Percentiles rank a stretch among this genome's conserved stretches.
Evolutionary conservation across 1,139 yeast species (phyloP).

Genomic region (Taiozyma sp.): DNA sequence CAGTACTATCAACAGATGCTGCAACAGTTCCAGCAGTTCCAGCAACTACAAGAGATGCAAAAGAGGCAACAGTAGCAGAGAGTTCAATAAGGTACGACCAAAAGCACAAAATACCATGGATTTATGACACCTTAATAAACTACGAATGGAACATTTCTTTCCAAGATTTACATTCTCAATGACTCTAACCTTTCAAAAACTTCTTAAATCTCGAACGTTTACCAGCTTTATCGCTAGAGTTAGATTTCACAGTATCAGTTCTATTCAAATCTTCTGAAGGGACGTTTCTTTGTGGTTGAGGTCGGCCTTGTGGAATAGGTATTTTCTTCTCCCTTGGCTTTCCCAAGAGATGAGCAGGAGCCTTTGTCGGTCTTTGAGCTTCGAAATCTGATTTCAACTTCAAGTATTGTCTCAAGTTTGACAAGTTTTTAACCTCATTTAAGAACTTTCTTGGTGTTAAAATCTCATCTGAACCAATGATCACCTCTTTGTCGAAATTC

Average conservation of each 20-base stretch:
- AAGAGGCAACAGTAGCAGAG: background rate
- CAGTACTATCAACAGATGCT: background rate
- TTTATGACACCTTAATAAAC: background rate
- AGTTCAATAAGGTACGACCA: too few species aligned
- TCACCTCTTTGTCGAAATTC: slow-evolving; percentile 64
- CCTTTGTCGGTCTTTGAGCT: slow-evolving; percentile 21
- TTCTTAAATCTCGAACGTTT: slow-evolving; percentile 23
- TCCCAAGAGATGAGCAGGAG: slow-evolving; percentile 30
- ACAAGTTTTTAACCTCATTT: slow-evolving; percentile 35
- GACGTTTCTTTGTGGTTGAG: slow-evolving; percentile 4
- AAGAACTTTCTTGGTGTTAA: slow-evolving; percentile 58
- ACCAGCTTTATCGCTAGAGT: slow-evolving; percentile 10
- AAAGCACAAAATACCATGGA: too few species aligned
- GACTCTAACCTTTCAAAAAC: slow-evolving; percentile 11
- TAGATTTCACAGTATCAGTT: slow-evolving; percentile 1
- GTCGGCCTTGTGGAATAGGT: slow-evolving; percentile 2
- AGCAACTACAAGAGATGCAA: background rate
- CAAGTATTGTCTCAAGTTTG: slow-evolving; percentile 26
- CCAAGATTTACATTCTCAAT: background rate
- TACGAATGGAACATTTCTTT: background rate
- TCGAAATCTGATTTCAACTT: slow-evolving; percentile 27
- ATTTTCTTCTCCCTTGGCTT: slow-evolving; percentile 10
- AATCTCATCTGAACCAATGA: slow-evolving; percentile 79
- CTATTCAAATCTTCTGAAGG: background rate
- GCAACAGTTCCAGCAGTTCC: background rate